Base-by-base conservation (phyloP, 2,329 filamentous ascomycete genomes). In the Fusarium piperis region DNA sequence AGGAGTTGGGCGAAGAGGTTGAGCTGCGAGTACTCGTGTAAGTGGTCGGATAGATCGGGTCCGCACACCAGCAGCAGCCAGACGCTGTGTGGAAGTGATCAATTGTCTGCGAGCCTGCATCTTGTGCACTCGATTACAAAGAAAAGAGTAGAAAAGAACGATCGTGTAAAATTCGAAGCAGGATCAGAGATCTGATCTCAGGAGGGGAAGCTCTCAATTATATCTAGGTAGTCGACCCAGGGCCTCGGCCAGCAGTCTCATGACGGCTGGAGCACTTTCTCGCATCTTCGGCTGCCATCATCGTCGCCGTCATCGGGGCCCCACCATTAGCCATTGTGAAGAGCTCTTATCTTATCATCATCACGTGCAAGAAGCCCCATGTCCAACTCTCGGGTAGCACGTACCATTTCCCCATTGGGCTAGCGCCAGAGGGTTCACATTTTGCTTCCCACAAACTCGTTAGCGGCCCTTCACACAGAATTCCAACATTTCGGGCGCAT, bases 371-470 rank as follows among this genome's bases (percentile, higher is more conserved):
- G 56, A 73, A 79, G 77, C 79, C 79, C 79, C 79, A 74, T 79
- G 74, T 67, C 74, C 74, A 71, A 70, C 70, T 68, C 60, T 64
- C 63, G 67, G 67, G 62, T 60, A 65, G 57, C 60, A 71, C 64
- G 68, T 63, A 68, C 59, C 26, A 26, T 46, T 60, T 62, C 78
- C 76, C 44, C 63, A 80, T 78, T 53, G 53, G 77, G 78, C 65
- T 81, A 82, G 81, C 76, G 73, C 71, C 78, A 76, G 80, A 83
- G 81, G 82, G 82, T 81, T 82, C 80, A 80, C 79, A 81, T 80
- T 83, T 83, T 81, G 75, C 77, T 79, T 80, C 81, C 80, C 81
- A 83, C 81, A 83, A 83, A 82, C 78, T 82, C 80, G 79, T 76
- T 81, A 82, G 80, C 74, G 78, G 79, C 79, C 33, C 72, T 77